These are phyloP conservation scores for Alternaria ethzedia DNA, from an alignment of 2,329 filamentous ascomycete genomes.

Conservation along the genomic window DNA sequence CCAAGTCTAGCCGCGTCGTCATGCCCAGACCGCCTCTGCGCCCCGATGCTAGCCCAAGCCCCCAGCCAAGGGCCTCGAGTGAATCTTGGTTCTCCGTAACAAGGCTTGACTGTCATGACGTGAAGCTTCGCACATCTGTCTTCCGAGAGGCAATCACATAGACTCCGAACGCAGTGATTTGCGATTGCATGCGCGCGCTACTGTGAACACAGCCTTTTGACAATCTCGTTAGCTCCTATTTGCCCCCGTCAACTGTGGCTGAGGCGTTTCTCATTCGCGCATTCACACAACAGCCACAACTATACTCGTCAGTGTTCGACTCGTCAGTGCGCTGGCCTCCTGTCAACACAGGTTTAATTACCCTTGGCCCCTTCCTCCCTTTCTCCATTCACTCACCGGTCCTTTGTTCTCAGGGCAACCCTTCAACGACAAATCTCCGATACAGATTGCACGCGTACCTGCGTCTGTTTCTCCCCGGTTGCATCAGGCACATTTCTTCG, in stretches of 20 bases:
- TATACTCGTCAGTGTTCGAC: slow-evolving; percentile 3
- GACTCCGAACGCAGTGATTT: slow-evolving; percentile 9
- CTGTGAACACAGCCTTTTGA: slow-evolving; percentile 3
- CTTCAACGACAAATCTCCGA: slow-evolving; percentile 5
- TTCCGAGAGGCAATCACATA: not conserved
- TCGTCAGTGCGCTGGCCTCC: slow-evolving; percentile 2
- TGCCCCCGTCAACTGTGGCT: slow-evolving; percentile 6
- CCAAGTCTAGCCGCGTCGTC: slow-evolving; percentile 7
- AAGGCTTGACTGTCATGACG: slow-evolving; percentile 33
- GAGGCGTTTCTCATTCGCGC: slow-evolving; percentile 3
- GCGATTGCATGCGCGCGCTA: slow-evolving; percentile 14
- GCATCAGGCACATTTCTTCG: slow-evolving; percentile 1
- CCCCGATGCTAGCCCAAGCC: slow-evolving; percentile 18
- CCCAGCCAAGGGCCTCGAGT: slow-evolving; percentile 12
- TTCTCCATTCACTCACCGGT: slow-evolving; percentile 12
- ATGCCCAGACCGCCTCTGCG: slow-evolving; percentile 6
- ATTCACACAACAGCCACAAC: slow-evolving; percentile 7
- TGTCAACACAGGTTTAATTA: slow-evolving; percentile 20
- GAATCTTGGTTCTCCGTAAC: slow-evolving; percentile 10
- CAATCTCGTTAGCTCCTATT: not conserved
- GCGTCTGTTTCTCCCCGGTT: slow-evolving; percentile 7
- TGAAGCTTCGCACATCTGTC: slow-evolving; percentile 19
- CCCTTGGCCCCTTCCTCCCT: slow-evolving; percentile 12
- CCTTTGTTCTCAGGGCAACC: not conserved
- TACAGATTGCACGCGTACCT: slow-evolving; percentile 1